phyloP scores from a whole-genome alignment of 441 rosid genomes.

The Mallotus repandus region DNA sequence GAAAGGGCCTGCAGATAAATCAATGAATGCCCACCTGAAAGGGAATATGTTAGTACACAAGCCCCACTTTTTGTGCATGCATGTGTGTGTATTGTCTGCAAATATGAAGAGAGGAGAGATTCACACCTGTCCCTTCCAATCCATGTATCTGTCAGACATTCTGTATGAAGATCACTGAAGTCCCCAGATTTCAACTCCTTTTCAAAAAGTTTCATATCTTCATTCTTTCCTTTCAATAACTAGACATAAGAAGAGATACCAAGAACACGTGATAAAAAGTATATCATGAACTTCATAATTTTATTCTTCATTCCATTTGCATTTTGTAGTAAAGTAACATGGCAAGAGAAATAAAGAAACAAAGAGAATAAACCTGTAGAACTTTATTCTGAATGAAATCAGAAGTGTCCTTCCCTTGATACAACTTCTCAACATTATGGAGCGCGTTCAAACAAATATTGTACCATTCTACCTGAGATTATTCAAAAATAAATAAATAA shows the following conservation, averaged over 20 bases:
- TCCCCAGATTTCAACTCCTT: slow-evolving; percentile 74
- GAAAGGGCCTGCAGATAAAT: slow-evolving; percentile 94
- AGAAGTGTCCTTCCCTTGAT: slow-evolving; percentile 66
- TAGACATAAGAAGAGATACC: slow-evolving; percentile 29
- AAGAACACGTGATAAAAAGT: neutral
- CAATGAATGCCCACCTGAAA: slow-evolving; percentile 95
- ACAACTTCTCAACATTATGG: slow-evolving; percentile 62
- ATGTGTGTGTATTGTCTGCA: neutral
- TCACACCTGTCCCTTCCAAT: slow-evolving; percentile 88
- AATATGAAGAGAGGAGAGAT: slow-evolving; percentile 28
- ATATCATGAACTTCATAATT: neutral
- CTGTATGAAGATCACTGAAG: slow-evolving; percentile 66
- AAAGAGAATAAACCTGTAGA: slow-evolving; percentile 56
- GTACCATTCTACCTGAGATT: slow-evolving; percentile 80
- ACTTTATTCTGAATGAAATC: slow-evolving; percentile 74
- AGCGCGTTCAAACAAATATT: slow-evolving; percentile 71
- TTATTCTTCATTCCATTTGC: neutral
- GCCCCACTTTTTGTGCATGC: neutral
- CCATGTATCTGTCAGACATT: slow-evolving; percentile 97
- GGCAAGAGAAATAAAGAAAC: slow-evolving; percentile 1
- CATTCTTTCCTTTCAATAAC: slow-evolving; percentile 72
- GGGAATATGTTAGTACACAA: slow-evolving; percentile 18
- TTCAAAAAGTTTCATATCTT: slow-evolving; percentile 66
- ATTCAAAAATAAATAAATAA: neutral
- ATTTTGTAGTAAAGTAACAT: neutral